Evolutionary conservation across 2,329 filamentous ascomycete genomes (phyloP).

Genomic region (Bipolaris gigantea): DNA sequence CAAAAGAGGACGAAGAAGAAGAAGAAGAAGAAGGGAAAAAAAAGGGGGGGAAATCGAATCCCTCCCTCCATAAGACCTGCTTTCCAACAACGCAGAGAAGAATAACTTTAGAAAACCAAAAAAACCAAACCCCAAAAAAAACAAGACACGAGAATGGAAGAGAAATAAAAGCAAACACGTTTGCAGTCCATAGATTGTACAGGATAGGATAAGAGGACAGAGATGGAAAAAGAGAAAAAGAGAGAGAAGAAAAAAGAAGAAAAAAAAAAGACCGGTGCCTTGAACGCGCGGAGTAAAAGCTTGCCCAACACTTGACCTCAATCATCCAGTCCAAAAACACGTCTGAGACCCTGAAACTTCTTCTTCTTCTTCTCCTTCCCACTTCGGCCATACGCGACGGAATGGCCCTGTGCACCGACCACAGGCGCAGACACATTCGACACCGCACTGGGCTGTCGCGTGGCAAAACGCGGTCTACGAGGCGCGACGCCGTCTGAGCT

Average conservation of each 20-base stretch:
- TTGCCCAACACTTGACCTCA: slow-evolving; percentile 32
- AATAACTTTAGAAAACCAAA: neutral
- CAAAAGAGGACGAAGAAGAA: neutral
- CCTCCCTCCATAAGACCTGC: neutral
- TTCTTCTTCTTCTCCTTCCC: slow-evolving; percentile 68
- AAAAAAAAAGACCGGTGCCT: no score
- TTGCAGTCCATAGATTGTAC: neutral
- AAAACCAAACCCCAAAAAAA: no score
- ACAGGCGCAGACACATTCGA: slow-evolving; percentile 30
- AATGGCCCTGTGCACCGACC: slow-evolving; percentile 20
- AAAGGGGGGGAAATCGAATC: no score
- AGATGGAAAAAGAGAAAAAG: no score
- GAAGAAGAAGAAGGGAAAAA: neutral
- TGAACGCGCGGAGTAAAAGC: no score
- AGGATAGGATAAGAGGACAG: neutral
- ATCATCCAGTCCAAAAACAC: slow-evolving; percentile 64
- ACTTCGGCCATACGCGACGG: slow-evolving; percentile 35
- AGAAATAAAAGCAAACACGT: neutral
- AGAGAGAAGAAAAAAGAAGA: neutral
- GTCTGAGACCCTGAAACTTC: slow-evolving; percentile 68
- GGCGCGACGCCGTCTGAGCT: slow-evolving; percentile 35
- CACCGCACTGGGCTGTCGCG: slow-evolving; percentile 26
- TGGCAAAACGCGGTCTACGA: slow-evolving; percentile 26
- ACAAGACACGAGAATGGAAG: neutral
- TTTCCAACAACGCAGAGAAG: neutral